Base-by-base conservation (phyloP, 768 basidiomycete genomes). In the Lentinus brumalis region DNA sequence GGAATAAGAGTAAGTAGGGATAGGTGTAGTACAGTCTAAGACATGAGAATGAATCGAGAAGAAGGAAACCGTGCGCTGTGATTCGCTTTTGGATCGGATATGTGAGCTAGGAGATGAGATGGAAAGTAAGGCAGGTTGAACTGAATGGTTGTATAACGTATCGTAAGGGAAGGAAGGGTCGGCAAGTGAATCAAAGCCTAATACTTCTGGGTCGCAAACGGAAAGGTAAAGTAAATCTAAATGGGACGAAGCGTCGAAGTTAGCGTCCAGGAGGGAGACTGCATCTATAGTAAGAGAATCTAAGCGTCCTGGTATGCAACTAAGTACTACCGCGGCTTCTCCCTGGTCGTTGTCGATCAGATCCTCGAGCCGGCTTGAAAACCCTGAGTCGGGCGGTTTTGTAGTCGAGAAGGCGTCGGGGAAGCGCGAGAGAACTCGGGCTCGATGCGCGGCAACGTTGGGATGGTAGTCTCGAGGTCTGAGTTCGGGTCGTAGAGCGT, bases 311-410 rank as follows among this genome's bases (percentile, higher is more conserved):
- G 60, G 50, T 1, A 31, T 21, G 11, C 5, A 8, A 15, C 32
- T 39, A 18, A 56, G 4, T 3, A 61, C 40, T 6, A 65, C 4
- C 18, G 64, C 57, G 49, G 53, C 56, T n/a, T 65, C 60, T 61
- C 49, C 53, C 56, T 59, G 56, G 52, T 59, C 56, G 5, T 30
- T 3, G 35, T 35, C 35, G 44, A 50, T 61, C 60, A 65, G 44
- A 30, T 57, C 63, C 50, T 64, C 63, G 63, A 64, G 40, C 16
- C 35, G 50, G 35, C 35, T 35, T 30, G 50, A 64, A 64, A 64
- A 57, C 21, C 49, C 41, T 32, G 35, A 11, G 7, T 16, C 21
- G 44, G 44, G 8, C 7, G 7, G 18, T 5, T 15, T 26, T 40
- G 21, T 26, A 26, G 21, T 26, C 21, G 31, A 5, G 5, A 7